Conservation (phyloP, 352 stramenopile genomes). For the Phytophthora megakarya region DNA sequence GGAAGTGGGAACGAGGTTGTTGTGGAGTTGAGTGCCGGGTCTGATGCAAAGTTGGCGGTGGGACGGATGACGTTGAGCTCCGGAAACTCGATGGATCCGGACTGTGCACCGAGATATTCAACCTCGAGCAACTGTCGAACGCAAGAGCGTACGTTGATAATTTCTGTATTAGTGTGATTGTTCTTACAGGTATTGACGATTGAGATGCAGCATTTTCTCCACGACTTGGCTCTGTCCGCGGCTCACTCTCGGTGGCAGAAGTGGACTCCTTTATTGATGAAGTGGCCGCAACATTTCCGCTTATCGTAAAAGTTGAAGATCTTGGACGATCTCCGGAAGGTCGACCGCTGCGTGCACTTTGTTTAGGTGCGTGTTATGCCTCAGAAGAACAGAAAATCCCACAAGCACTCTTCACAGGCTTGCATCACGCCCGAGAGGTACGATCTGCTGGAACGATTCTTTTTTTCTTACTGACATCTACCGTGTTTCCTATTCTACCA, state of each 20-base stretch:
- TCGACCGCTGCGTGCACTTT: constrained; percentile 66
- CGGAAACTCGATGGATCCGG: constrained; percentile 33
- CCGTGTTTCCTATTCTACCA: not conserved
- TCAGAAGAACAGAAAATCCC: constrained; percentile 32
- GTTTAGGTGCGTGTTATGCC: constrained; percentile 57
- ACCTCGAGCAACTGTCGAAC: constrained; percentile 46
- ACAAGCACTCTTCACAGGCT: constrained; percentile 78
- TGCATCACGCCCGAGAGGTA: constrained; percentile 87
- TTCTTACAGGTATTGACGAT: constrained; percentile 1
- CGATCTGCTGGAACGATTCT: constrained; percentile 3
- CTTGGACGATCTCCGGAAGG: constrained; percentile 69
- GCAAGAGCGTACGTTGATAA: constrained; percentile 43
- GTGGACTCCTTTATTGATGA: constrained; percentile 64
- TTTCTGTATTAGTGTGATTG: not conserved
- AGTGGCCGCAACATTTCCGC: constrained; percentile 39
- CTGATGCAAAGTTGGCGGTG: constrained; percentile 18
- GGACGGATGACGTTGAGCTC: constrained; percentile 35
- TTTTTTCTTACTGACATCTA: constrained; percentile 2
- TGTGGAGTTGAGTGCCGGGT: constrained; percentile 35
- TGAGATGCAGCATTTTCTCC: constrained; percentile 44
- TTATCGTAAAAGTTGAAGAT: constrained; percentile 54
- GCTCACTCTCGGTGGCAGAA: constrained; percentile 67
- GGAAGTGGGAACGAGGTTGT: constrained; percentile 3
- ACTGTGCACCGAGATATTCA: constrained; percentile 40
- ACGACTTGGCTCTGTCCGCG: constrained; percentile 61